Base-by-base conservation (phyloP, 1,284 basidiomycete genomes). In the Schizophyllum commune region DNA sequence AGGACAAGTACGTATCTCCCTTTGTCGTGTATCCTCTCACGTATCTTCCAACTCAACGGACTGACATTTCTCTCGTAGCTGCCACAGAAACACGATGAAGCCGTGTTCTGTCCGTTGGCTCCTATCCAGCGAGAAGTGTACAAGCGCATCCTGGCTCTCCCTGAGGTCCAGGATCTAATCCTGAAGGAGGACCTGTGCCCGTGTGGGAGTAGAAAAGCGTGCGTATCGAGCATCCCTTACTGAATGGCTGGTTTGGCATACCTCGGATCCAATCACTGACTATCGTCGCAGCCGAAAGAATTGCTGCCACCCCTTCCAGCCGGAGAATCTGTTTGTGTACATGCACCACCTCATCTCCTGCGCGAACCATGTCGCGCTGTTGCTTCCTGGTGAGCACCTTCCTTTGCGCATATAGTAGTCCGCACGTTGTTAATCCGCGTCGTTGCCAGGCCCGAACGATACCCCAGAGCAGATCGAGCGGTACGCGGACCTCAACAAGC, bases 81-180 rank as follows among this genome's bases (percentile, higher is more conserved):
- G 13, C 93, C 93, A 0, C 77, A 78, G 65, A 96, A 96, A 75
- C 83, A 79, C 0, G 93, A 96, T 67, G 80, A 92, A 68, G 88
- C 95, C n/a, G 91, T 94, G 5, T 94, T 95, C 69, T 96, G 93
- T 69, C 92, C 92, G 17, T 74, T 96, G 56, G 89, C 89, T 0
- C 62, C 74, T 0, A 79, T 75, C 47, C 93, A 95, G 71, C 80
- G 84, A 20, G 68, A 72, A 11, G 88, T 85, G 0, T 95, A 96
- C 73, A 88, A 83, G 65, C 79, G 81, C 2, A 80, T 95, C 20
- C 73, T 94, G 20, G 72, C 73, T 9, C 83, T 81, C 66, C 75
- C 79, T 1, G 77, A 82, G 11, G 82, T 94, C 9, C 83, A 88
- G 65, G 83, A 86, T 60, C 76, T 94, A 63, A 72, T 89, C 34